Evolutionary conservation across 768 basidiomycete species (phyloP).

Genomic region (Rhodosporidiobolus sp.): DNA sequence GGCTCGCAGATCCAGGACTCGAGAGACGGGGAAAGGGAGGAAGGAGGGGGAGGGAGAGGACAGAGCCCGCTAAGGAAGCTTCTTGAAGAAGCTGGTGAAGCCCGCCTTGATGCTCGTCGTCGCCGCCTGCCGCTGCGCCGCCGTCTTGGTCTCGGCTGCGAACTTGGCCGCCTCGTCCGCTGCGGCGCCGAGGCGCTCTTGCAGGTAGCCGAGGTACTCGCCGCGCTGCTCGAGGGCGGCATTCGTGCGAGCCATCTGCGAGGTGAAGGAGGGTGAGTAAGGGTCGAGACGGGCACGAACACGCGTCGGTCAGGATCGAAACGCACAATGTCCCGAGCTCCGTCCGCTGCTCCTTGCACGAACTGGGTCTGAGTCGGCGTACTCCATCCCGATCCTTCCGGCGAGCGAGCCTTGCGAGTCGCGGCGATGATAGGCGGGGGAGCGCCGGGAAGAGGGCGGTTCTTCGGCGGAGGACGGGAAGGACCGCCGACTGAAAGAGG

Average conservation of each 20-base stretch:
- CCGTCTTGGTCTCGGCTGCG: slow-evolving; percentile 26
- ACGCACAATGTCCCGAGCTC: slow-evolving; percentile 22
- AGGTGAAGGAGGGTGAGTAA: background rate
- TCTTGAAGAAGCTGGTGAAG: slow-evolving; percentile 13
- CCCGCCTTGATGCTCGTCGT: slow-evolving; percentile 3
- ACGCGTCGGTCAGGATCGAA: background rate
- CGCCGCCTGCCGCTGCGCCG: slow-evolving; percentile 24
- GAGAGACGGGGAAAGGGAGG: too few relatives aligned
- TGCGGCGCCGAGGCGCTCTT: slow-evolving; percentile 34
- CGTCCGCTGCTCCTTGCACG: slow-evolving; percentile 30
- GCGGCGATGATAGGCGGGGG: slow-evolving; percentile 18
- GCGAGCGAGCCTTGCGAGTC: background rate
- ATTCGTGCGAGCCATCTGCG: slow-evolving; percentile 25
- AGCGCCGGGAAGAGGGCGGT: slow-evolving; percentile 2
- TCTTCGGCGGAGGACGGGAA: slow-evolving; percentile 31
- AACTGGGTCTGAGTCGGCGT: slow-evolving; percentile 7
- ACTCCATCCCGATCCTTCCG: background rate
- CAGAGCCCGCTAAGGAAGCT: background rate
- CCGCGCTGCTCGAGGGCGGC: slow-evolving; percentile 42
- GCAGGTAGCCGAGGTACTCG: slow-evolving; percentile 38
- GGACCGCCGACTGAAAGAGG: slow-evolving; percentile 34
- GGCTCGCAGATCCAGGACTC: background rate
- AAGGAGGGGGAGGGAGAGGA: too few relatives aligned
- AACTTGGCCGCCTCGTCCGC: slow-evolving; percentile 38
- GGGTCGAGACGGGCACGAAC: too few relatives aligned